Base-by-base conservation (phyloP, 345 rosid species). In the Euphorbia pulcherrima region DNA sequence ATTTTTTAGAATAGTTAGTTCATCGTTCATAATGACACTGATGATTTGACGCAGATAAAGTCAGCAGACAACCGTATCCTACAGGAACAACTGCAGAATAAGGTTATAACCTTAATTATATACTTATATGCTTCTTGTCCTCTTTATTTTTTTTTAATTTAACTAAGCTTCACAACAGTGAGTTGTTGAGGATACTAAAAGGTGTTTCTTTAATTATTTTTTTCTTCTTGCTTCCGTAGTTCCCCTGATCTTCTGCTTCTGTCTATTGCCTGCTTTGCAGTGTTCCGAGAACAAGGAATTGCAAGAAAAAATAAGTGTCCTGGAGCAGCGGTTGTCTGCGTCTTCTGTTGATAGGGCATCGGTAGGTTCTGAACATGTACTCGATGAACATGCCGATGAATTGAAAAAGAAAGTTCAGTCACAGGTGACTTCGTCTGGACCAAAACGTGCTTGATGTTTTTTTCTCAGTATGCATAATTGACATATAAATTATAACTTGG, bases 61-160 rank as follows among this genome's bases (percentile, higher is more conserved):
- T 75, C 97, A 66, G 99, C 99, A 40, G 99, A 95, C 76, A 95
- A 95, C 73, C 94, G 97, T 63, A 82, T 95, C 76, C 95, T 95
- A 68, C 99, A 95, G 78, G 99, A 95, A 72, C 99, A 95, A 68
- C 77, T 95, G 78, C 97, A 90, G 76, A 72, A 83, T 69, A 95
- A 95, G 97, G 99, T 95, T 10, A 33, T 73, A 35, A 23, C 46
- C 4, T 1, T 41, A 5, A 33, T 67, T 58, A 56, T 28, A 23
- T 62, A 67, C 44, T 67, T 58, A 56, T 28, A 23, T 62, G 64
- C 44, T 67, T 58, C 37, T 67, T 58, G 29, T 41, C 28, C 44
- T 55, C 11, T 26, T 40, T 70, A 41, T 21, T 30, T 23, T 58
- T 62, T 28, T 50, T 29, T 53, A 23, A n/a, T 68, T 3, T 46